Conservation (phyloP, 176 grass and related monocot genomes). For the Pontederia paniculata region DNA sequence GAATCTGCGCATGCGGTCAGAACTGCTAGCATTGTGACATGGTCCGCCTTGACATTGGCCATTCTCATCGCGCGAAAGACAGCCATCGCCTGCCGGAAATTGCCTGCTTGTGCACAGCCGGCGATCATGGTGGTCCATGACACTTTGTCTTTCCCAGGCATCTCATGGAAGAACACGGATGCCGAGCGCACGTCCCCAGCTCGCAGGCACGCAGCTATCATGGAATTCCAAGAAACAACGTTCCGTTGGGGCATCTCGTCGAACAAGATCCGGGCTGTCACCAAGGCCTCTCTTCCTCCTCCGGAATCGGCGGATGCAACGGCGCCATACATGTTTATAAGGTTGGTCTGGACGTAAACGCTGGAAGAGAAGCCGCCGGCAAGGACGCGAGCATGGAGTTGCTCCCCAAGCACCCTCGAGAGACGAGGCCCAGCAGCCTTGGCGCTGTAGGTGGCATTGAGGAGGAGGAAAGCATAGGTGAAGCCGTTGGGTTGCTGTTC, state of each 20-base stretch:
- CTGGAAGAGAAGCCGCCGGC: slow-evolving; percentile 19
- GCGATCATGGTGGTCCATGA: slow-evolving; percentile 56
- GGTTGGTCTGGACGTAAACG: slow-evolving; percentile 35
- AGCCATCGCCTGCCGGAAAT: slow-evolving; percentile 23
- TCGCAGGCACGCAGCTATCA: slow-evolving; percentile 36
- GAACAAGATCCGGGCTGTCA: slow-evolving; percentile 31
- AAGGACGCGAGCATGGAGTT: slow-evolving; percentile 32
- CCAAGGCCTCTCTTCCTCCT: not conserved
- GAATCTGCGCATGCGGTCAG: slow-evolving; percentile 37
- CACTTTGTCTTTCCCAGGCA: slow-evolving; percentile 31
- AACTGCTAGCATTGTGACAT: slow-evolving; percentile 36
- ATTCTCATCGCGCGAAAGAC: slow-evolving; percentile 44
- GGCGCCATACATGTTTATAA: slow-evolving; percentile 25
- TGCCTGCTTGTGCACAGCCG: slow-evolving; percentile 32
- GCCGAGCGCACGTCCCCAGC: slow-evolving; percentile 24
- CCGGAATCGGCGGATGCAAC: not conserved
- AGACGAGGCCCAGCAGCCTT: slow-evolving; percentile 9
- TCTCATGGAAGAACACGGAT: slow-evolving; percentile 31
- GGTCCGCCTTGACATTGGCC: slow-evolving; percentile 28
- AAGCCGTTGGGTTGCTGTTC: slow-evolving; percentile 41
- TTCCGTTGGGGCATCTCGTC: slow-evolving; percentile 32
- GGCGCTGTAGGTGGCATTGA: slow-evolving; percentile 29
- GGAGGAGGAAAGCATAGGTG: slow-evolving; percentile 48
- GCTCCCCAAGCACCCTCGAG: slow-evolving; percentile 13
- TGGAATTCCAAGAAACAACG: slow-evolving; percentile 43